These are phyloP conservation scores for Hyaloscypha hepaticicola DNA, from an alignment of 495 filamentous ascomycete genomes.

Conservation along the genomic window DNA sequence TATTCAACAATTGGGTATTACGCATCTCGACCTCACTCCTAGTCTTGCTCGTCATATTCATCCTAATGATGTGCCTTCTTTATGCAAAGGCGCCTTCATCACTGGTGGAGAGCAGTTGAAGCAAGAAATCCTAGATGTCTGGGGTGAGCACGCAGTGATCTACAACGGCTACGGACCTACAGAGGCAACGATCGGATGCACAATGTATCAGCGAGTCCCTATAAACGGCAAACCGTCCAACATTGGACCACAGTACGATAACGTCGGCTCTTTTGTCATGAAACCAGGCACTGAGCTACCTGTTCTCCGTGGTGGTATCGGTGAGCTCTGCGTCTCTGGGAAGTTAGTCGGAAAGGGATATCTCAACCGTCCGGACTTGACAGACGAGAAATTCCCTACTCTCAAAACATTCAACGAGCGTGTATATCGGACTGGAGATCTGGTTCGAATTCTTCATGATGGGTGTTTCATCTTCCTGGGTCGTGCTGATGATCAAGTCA, in stretches of 20 bases:
- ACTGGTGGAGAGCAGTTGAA: constrained; percentile 71
- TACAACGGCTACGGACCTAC: constrained; percentile 84
- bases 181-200: constrained; percentile 85
- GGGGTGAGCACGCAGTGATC: constrained; percentile 63
- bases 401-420: constrained; percentile 48
- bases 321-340: constrained; percentile 85
- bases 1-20: constrained; percentile 70
- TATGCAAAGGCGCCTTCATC: constrained; percentile 72
- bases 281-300: constrained; percentile 63
- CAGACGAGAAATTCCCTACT: constrained; percentile 59
- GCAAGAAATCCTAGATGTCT: constrained; percentile 69
- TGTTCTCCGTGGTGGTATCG: constrained; percentile 74
- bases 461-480: constrained; percentile 72
- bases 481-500: constrained; percentile 76
- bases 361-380: constrained; percentile 71
- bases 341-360: constrained; percentile 87
- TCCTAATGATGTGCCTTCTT: constrained; percentile 65
- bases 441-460: constrained; percentile 71
- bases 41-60: constrained; percentile 60
- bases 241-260: constrained; percentile 80
- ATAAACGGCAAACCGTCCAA: constrained; percentile 73
- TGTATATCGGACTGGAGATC: constrained; percentile 77
- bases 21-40: constrained; percentile 81
- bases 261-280: constrained; percentile 81
- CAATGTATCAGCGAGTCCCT: constrained; percentile 73